Evolutionary conservation across 345 rosid species (phyloP), one percentile per base, ranked within the genome.

Genomic region (Populus alba): DNA sequence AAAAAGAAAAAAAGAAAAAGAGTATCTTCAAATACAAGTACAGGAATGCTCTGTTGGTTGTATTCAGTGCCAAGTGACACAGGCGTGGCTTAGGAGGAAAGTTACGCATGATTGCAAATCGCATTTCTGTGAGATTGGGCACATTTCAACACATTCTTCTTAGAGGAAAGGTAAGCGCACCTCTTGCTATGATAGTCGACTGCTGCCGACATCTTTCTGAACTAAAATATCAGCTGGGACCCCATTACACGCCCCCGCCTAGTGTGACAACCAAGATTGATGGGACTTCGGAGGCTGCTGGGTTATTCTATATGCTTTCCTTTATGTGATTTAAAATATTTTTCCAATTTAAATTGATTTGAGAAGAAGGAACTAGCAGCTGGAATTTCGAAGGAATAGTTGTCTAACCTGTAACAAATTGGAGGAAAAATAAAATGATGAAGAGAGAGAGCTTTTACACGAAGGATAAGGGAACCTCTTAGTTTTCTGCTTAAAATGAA

Each of bases 61-160:
- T 61, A 29, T 27, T 63, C 35, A 39, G 41, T 49, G 77, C 72
- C 17, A 55, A 43, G 47, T 27, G 10, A 6, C 41, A 15, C 16
- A 38, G 66, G 71, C 71, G 75, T 80, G 82, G 66, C 82, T 75
- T 75, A 49, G 66, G 75, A 80, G 82, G 41, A 49, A 80, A 80
- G 82, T 25, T 5, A 39, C 20, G 23, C 31, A 37, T 29, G 39
- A 69, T 51, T 35, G 49, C 70, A 69, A 6, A 27, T 77, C 62
- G 41, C 22, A 35, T 13, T 38, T 69, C 18, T 39, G 55, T 39
- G 29, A 15, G 6, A 22, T 0, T 37, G 16, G 6, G 45, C 53
- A 41, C 51, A 38, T 31, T 15, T 67, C 62, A 55, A 1, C 12
- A 22, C 25, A 8, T 57, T 1, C 33, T 31, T 66, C 39, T 17